Base-by-base conservation (phyloP, 148 eudicot genomes). In the Nepenthes gracilis region DNA sequence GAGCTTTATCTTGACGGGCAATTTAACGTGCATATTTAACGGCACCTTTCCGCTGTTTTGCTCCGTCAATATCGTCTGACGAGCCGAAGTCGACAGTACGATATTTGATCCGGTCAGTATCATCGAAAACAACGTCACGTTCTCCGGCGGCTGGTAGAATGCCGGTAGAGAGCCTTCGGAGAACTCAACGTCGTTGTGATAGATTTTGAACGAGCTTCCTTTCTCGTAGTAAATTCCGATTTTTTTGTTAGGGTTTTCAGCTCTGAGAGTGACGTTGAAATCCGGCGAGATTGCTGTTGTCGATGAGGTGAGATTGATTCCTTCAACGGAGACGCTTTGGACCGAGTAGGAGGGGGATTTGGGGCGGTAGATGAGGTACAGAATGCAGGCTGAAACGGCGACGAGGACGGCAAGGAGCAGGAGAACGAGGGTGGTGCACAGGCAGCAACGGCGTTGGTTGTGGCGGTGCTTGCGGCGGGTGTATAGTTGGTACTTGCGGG, bases 321-420 rank as follows among this genome's bases (percentile, higher is more conserved):
- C 94, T 7, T 57, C 69, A 14, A 88, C 72, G 6, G 82, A 61
- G 43, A 88, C 65, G 33, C 23, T 33, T 10, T 78, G 67, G 57
- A 92, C 70, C 2, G 80, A 61, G 72, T 83, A 92, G 0, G 65
- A 69, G 0, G 96, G 90, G 2, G 87, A 36, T 51, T 82, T 74
- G 3, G 95, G 96, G 35, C 75, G 74, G 87, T 74, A 80, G 51
- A 88, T 66, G 67, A 92, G 82, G 85, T 78, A 88, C 40, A 92
- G 59, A 9, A 84, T 47, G 8, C 79, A 85, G 40, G 69, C 74
- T 14, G 88, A 62, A 5, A 75, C 47, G n/a, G 72, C 84, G 38
- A 78, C 64, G 53, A 87, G 80, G 59, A 78, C 0, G 12, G 75
- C 7, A 38, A 85, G 34, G 43, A 84, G 59, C 23, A 76, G 55